Percentiles rank a stretch among this genome's conserved stretches.
Conservation (phyloP, 2,329 filamentous ascomycete species). For the Hirsutella rhossiliensis region DNA sequence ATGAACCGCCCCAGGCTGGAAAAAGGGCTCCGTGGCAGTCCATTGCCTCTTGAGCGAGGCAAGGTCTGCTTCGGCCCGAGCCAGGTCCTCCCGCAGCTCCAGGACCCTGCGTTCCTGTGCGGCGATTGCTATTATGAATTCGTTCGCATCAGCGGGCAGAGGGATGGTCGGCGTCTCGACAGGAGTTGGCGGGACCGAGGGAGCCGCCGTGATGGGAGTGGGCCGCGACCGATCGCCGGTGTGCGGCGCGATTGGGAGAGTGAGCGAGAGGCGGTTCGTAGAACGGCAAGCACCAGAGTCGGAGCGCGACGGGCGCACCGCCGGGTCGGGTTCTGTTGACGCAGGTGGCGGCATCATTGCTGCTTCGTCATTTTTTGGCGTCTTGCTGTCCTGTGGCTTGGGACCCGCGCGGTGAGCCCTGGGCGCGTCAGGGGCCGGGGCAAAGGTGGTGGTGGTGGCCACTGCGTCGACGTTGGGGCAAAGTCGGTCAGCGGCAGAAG, state of each 20-base stretch:
- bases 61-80: slow-evolving; percentile 68
- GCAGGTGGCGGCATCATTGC: neutral
- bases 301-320: slow-evolving; percentile 36
- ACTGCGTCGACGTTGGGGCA: slow-evolving; percentile 10
- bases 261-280: slow-evolving; percentile 47
- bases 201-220: slow-evolving; percentile 27
- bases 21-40: slow-evolving; percentile 57
- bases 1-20: neutral
- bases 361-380: neutral
- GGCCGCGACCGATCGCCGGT: slow-evolving; percentile 40
- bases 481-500: slow-evolving; percentile 24
- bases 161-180: slow-evolving; percentile 28
- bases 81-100: slow-evolving; percentile 83
- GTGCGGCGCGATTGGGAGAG: slow-evolving; percentile 46
- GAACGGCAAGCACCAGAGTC: slow-evolving; percentile 40
- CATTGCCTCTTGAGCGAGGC: slow-evolving; percentile 71
- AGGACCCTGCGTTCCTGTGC: slow-evolving; percentile 84
- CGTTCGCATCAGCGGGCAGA: slow-evolving; percentile 42
- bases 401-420: neutral
- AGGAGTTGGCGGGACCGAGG: slow-evolving; percentile 39
- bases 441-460: slow-evolving; percentile 13
- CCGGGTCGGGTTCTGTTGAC: slow-evolving; percentile 14
- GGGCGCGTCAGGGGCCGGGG: slow-evolving; percentile 1
- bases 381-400: neutral
- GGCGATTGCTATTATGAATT: slow-evolving; percentile 81